These are phyloP conservation scores for Podospora pseudoanserina DNA, from an alignment of 495 filamentous ascomycete species.

Conservation along the genomic window DNA sequence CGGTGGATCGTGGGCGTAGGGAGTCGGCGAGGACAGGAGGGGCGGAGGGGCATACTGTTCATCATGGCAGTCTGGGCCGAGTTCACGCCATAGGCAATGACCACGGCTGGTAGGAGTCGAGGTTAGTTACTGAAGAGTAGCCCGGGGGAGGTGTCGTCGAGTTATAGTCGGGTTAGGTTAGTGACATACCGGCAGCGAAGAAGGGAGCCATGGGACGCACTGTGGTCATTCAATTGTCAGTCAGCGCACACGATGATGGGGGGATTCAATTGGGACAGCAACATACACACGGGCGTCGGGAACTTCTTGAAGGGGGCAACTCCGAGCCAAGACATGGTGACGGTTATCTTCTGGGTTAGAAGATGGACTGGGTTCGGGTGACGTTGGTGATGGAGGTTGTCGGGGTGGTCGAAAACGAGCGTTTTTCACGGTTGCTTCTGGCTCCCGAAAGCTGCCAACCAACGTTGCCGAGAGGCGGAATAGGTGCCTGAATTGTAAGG, in stretches of 20 bases:
- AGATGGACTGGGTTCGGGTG: conserved; percentile 20
- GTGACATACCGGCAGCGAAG: conserved; percentile 81
- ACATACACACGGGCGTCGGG: conserved; percentile 79
- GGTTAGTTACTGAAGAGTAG: neutral
- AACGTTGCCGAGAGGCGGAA: conserved; percentile 13
- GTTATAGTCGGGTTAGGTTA: neutral
- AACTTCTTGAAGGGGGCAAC: conserved; percentile 74
- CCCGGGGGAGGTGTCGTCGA: neutral
- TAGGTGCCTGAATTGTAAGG: conserved; percentile 20
- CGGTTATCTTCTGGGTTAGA: conserved; percentile 30
- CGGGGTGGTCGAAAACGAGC: conserved; percentile 35
- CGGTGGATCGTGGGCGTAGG: conserved; percentile 21
- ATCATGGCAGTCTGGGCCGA: conserved; percentile 64
- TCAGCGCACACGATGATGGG: conserved; percentile 21
- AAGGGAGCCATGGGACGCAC: conserved; percentile 87
- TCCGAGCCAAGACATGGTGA: conserved; percentile 73
- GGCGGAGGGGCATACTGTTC: conserved; percentile 58
- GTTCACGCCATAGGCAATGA: conserved; percentile 88
- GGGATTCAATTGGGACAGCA: conserved; percentile 23
- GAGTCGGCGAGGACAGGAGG: conserved; percentile 4
- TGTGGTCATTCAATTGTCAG: conserved; percentile 40
- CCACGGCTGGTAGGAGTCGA: conserved; percentile 53
- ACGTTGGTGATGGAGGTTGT: conserved; percentile 26
- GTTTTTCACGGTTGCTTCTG: conserved; percentile 38
- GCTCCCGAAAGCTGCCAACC: conserved; percentile 19